A percentile compares a stretch with the other conserved stretches of the same genome.
phyloP scores from a whole-genome alignment of 192 early-diverging fungal genomes.

The Linnemannia hyalina region DNA sequence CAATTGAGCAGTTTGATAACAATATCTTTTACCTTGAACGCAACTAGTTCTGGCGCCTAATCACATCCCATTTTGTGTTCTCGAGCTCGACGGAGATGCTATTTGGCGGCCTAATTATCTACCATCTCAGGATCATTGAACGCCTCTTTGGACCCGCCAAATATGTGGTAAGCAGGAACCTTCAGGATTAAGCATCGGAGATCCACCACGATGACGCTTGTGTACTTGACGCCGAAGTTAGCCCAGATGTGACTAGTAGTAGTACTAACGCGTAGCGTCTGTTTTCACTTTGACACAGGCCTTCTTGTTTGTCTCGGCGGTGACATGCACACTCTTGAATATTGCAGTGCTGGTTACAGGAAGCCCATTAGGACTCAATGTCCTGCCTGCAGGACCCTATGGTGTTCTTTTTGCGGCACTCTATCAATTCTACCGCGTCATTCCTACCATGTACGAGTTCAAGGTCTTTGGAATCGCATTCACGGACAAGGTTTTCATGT shows the following conservation, averaged over 20 bases:
- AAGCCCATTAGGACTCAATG: constrained; percentile 57
- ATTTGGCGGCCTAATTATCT: constrained; percentile 71
- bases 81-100: constrained; percentile 69
- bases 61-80: constrained; percentile 68
- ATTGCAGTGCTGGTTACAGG: constrained; percentile 64
- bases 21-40: background rate
- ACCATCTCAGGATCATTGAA: constrained; percentile 71
- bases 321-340: constrained; percentile 66
- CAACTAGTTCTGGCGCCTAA: constrained; percentile 71
- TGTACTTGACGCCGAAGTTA: background rate
- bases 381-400: constrained; percentile 70
- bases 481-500: constrained; percentile 64
- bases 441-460: constrained; percentile 67
- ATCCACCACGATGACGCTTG: background rate
- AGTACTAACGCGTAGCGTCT: background rate
- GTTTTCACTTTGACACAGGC: constrained; percentile 38
- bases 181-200: background rate
- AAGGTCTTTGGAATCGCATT: constrained; percentile 65
- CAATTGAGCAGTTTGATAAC: background rate
- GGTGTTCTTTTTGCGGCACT: constrained; percentile 68
- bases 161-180: constrained; percentile 63
- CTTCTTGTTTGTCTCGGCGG: constrained; percentile 63
- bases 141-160: constrained; percentile 73
- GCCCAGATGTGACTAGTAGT: background rate
- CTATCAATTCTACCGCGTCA: constrained; percentile 68